Evolutionary conservation across 2,329 filamentous ascomycete genomes (phyloP).

Genomic region (Aspergillus oerlinghausenensis): DNA sequence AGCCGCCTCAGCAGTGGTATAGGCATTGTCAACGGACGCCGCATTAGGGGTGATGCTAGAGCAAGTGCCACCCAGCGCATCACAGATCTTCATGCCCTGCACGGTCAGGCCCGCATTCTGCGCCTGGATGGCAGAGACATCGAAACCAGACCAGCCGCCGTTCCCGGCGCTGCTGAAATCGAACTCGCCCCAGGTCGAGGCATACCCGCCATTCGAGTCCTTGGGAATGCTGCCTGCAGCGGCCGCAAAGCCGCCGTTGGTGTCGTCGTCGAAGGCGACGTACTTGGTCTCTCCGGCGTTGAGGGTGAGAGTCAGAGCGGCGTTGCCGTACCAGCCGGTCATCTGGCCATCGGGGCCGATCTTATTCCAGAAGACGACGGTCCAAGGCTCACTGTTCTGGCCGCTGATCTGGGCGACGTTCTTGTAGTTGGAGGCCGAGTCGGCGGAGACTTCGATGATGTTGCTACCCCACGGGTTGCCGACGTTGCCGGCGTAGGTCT

Average conservation of each 20-base stretch:
- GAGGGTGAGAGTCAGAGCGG: slow-evolving; percentile 29
- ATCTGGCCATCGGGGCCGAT: slow-evolving; percentile 29
- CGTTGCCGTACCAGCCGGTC: slow-evolving; percentile 33
- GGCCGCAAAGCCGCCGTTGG: slow-evolving; percentile 33
- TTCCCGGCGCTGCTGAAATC: slow-evolving; percentile 28
- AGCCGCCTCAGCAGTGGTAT: slow-evolving; percentile 23
- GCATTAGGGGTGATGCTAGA: slow-evolving; percentile 26
- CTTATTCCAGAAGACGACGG: slow-evolving; percentile 40
- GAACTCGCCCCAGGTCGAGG: slow-evolving; percentile 34
- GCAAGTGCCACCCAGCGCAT: slow-evolving; percentile 22
- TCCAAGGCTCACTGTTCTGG: slow-evolving; percentile 29
- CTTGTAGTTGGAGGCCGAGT: slow-evolving; percentile 30
- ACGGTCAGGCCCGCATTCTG: slow-evolving; percentile 26
- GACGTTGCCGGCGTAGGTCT: slow-evolving; percentile 35
- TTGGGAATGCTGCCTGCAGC: slow-evolving; percentile 23
- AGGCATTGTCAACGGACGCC: slow-evolving; percentile 27
- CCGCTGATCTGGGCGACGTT: slow-evolving; percentile 34
- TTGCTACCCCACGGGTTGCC: slow-evolving; percentile 39
- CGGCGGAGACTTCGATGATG: slow-evolving; percentile 32
- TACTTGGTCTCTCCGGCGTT: slow-evolving; percentile 32
- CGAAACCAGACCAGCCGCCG: slow-evolving; percentile 30
- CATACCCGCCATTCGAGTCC: slow-evolving; percentile 23
- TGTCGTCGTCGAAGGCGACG: slow-evolving; percentile 33
- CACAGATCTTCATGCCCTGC: slow-evolving; percentile 37
- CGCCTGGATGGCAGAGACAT: slow-evolving; percentile 32